A percentile compares a stretch with the other conserved stretches of the same genome.
phyloP scores from a whole-genome alignment of 2,329 filamentous ascomycete genomes.

The Botrytis deweyae region DNA sequence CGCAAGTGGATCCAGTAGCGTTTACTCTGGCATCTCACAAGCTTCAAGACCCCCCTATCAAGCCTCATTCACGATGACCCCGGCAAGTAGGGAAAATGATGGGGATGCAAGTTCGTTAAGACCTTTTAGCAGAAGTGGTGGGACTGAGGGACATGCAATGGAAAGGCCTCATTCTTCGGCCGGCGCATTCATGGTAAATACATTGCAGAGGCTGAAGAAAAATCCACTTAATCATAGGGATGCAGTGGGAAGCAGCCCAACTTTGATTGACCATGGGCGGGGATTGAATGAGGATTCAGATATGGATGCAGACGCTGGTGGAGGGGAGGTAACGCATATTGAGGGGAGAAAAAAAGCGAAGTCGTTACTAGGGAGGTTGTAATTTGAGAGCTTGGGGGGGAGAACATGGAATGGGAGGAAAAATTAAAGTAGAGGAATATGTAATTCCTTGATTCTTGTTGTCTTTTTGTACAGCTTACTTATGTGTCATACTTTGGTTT shows the following conservation, averaged over 20 bases:
- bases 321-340: background rate
- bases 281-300: background rate
- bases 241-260: background rate
- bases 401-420: background rate
- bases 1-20: conserved; percentile 35
- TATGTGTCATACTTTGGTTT: background rate
- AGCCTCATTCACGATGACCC: conserved; percentile 36
- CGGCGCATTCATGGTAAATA: background rate
- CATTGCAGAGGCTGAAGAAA: background rate
- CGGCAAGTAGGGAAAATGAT: conserved; percentile 26
- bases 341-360: background rate
- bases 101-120: conserved; percentile 16
- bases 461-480: background rate
- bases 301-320: background rate
- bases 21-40: conserved; percentile 30
- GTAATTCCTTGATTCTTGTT: background rate
- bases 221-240: background rate
- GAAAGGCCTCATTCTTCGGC: conserved; percentile 10
- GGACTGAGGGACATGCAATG: conserved; percentile 10
- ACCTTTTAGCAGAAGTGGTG: conserved; percentile 23
- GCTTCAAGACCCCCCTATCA: conserved; percentile 25
- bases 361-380: conserved; percentile 6
- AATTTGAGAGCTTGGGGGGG: background rate
- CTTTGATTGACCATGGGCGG: background rate
- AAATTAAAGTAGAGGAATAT: background rate